phyloP scores from a whole-genome alignment of 78 protist genomes.

The Pigoraptor vietnamica region DNA sequence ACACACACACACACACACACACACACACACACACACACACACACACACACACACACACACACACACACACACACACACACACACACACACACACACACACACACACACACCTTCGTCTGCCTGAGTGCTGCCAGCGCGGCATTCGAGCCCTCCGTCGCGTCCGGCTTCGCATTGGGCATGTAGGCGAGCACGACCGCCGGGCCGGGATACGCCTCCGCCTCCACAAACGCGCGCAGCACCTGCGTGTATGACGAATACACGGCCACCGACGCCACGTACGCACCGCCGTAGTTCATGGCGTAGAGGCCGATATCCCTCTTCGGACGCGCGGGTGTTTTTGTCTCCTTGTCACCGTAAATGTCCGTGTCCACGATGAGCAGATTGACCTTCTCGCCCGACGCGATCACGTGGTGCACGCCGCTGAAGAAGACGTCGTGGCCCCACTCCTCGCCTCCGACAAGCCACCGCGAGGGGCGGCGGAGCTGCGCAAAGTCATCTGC shows the following conservation, averaged over 20 bases:
- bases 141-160: neutral
- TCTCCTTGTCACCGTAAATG: constrained; percentile 44
- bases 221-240: constrained; percentile 19
- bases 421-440: constrained; percentile 70
- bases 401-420: constrained; percentile 76
- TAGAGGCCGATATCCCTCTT: constrained; percentile 74
- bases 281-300: constrained; percentile 69
- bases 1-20: no score
- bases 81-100: no score
- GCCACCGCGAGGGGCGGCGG: constrained; percentile 40
- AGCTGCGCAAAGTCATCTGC: neutral
- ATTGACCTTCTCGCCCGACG: constrained; percentile 67
- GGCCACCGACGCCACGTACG: constrained; percentile 75
- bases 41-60: no score
- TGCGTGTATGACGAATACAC: constrained; percentile 39
- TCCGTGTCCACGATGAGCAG: constrained; percentile 75
- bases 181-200: constrained; percentile 35
- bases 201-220: constrained; percentile 59
- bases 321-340: neutral
- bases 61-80: no score
- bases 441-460: constrained; percentile 82
- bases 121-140: neutral
- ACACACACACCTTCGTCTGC: neutral
- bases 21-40: no score
- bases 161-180: constrained; percentile 14